Conservation (phyloP, 495 filamentous ascomycete genomes). For the Pyrenula massariospora region DNA sequence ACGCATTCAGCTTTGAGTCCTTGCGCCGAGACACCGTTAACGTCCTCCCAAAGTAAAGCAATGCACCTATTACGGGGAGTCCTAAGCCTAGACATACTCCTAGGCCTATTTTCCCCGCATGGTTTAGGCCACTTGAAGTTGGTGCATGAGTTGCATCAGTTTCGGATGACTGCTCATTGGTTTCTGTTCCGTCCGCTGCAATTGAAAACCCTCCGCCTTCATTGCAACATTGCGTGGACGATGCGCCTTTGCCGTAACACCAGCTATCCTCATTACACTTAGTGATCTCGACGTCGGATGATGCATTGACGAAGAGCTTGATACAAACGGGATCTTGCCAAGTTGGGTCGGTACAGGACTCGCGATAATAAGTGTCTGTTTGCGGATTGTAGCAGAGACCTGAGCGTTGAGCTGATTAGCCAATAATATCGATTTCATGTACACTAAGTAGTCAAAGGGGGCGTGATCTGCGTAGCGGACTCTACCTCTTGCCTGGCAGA, state of each 20-base stretch:
- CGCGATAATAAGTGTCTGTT: background rate
- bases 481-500: background rate
- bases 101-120: background rate
- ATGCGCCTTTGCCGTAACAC: constrained; percentile 1
- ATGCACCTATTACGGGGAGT: background rate
- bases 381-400: constrained; percentile 3
- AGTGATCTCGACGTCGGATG: background rate
- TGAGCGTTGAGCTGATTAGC: no score
- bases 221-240: background rate
- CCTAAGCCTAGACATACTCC: background rate
- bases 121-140: background rate
- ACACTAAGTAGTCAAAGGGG: no score
- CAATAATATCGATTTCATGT: no score
- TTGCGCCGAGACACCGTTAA: background rate
- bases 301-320: constrained; percentile 2
- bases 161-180: background rate
- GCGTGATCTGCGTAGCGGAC: no score
- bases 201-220: background rate
- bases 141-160: background rate
- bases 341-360: constrained; percentile 3
- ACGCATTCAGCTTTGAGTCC: background rate
- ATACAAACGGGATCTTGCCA: constrained; percentile 2
- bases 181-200: background rate
- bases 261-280: constrained; percentile 1
- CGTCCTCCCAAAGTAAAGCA: background rate